These are phyloP conservation scores for Pythium grandisporangium DNA, from an alignment of 352 stramenopile species.

Conservation along the genomic window DNA sequence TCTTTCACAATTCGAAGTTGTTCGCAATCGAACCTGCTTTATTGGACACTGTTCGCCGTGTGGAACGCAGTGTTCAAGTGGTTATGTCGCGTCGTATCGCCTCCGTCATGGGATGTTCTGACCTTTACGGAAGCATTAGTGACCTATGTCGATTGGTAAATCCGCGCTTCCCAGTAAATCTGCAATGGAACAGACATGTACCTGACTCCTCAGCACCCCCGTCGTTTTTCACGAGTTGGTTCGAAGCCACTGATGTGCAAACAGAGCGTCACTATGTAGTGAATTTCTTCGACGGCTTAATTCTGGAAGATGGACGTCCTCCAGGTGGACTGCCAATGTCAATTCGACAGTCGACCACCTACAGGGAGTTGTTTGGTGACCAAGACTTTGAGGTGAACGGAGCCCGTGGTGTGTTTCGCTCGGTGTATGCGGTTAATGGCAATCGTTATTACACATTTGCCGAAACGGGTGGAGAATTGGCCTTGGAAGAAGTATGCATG, in stretches of 20 bases:
- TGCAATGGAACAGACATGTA: conserved; percentile 15
- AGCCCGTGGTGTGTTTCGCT: conserved; percentile 19
- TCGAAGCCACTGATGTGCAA: conserved; percentile 4
- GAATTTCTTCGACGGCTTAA: conserved; percentile 35
- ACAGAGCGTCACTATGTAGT: conserved; percentile 22
- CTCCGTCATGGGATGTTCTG: not conserved
- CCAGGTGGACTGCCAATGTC: conserved; percentile 22
- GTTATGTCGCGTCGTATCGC: conserved; percentile 22
- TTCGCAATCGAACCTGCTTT: conserved; percentile 6
- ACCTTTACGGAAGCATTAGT: not conserved
- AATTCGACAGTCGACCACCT: conserved; percentile 22
- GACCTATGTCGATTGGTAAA: not conserved
- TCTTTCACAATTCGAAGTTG: conserved; percentile 24
- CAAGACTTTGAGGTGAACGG: conserved; percentile 43
- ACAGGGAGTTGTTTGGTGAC: conserved; percentile 27
- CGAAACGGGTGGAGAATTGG: conserved; percentile 12
- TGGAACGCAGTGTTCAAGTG: conserved; percentile 11
- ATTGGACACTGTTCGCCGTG: not conserved
- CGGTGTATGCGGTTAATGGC: conserved; percentile 9
- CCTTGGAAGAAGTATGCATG: conserved; percentile 24
- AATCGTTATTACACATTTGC: conserved; percentile 38
- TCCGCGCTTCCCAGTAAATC: not conserved
- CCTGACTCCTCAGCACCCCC: not conserved
- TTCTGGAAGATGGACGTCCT: conserved; percentile 28
- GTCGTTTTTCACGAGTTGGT: conserved; percentile 2